Conservation (phyloP, 257 asterid genomes). For the Thymus quinquecostatus region DNA sequence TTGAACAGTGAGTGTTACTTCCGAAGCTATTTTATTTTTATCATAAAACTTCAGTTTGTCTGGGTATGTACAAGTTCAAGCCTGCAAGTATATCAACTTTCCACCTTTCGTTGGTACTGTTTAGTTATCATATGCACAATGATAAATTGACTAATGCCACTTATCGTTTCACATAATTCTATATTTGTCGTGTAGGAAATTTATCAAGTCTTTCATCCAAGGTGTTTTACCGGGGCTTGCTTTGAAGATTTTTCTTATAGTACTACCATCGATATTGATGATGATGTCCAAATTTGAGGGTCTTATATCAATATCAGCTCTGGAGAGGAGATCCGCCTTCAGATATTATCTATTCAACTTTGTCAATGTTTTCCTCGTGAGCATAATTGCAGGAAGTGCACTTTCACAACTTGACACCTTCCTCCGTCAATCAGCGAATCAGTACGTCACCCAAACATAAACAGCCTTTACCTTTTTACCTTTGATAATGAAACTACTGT, state of each 20-base stretch:
- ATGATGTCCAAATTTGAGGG: slow-evolving; percentile 92
- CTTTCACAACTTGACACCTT: slow-evolving; percentile 69
- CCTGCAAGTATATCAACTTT: background rate
- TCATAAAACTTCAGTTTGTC: background rate
- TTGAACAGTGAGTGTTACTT: slow-evolving; percentile 62
- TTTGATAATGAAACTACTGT: slow-evolving; percentile 1
- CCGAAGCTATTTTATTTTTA: slow-evolving; percentile 20
- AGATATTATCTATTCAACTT: slow-evolving; percentile 85
- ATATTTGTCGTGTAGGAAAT: slow-evolving; percentile 56
- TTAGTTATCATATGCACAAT: background rate
- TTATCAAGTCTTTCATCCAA: slow-evolving; percentile 76
- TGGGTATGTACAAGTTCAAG: background rate
- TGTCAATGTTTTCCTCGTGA: slow-evolving; percentile 84
- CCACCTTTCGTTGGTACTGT: background rate
- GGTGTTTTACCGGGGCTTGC: slow-evolving; percentile 90
- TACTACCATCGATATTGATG: slow-evolving; percentile 82
- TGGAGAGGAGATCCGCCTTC: slow-evolving; percentile 90
- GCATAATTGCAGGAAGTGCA: slow-evolving; percentile 87
- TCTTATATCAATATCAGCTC: slow-evolving; percentile 63
- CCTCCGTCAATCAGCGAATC: slow-evolving; percentile 54
- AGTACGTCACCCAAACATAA: slow-evolving; percentile 52
- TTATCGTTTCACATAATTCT: background rate
- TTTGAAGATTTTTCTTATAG: slow-evolving; percentile 84
- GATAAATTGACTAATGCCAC: background rate
- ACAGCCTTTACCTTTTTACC: background rate